Conservation (phyloP, 2,329 filamentous ascomycete genomes). For the Xylaria sp. region DNA sequence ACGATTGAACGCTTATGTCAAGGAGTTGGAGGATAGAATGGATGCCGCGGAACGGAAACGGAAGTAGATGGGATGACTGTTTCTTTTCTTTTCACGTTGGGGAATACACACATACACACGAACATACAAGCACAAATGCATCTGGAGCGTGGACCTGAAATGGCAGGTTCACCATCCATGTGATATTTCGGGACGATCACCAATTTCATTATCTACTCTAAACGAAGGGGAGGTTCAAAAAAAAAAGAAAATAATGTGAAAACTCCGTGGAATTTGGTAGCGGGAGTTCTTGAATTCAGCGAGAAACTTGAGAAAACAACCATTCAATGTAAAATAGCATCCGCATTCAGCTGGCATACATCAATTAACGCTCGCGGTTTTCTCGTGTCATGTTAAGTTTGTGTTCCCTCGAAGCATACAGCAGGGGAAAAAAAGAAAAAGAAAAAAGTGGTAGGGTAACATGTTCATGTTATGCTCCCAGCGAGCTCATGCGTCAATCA, state of each 20-base stretch:
- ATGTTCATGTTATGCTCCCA: too few relatives aligned
- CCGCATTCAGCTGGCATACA: slow-evolving; percentile 25
- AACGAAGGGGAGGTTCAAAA: neutral
- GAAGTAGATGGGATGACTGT: slow-evolving; percentile 59
- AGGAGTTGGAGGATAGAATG: slow-evolving; percentile 83
- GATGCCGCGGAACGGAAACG: slow-evolving; percentile 73
- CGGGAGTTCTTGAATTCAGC: slow-evolving; percentile 35
- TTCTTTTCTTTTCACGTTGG: slow-evolving; percentile 18
- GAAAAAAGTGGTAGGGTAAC: too few relatives aligned
- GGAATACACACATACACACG: slow-evolving; percentile 14
- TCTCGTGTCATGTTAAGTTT: slow-evolving; percentile 14
- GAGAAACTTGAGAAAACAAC: slow-evolving; percentile 4
- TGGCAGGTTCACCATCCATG: slow-evolving; percentile 12
- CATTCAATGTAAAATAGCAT: slow-evolving; percentile 32
- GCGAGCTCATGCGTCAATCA: neutral
- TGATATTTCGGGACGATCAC: neutral
- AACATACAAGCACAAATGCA: slow-evolving; percentile 10
- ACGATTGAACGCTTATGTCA: slow-evolving; percentile 85
- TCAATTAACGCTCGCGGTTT: slow-evolving; percentile 33
- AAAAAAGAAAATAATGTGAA: neutral
- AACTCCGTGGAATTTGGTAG: slow-evolving; percentile 25
- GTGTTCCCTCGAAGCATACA: too few relatives aligned
- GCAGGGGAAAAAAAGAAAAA: too few relatives aligned
- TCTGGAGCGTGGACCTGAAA: slow-evolving; percentile 11
- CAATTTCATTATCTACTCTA: slow-evolving; percentile 25